phyloP scores from a whole-genome alignment of 2,329 filamentous ascomycete species.

The Hirsutella minnesotensis region DNA sequence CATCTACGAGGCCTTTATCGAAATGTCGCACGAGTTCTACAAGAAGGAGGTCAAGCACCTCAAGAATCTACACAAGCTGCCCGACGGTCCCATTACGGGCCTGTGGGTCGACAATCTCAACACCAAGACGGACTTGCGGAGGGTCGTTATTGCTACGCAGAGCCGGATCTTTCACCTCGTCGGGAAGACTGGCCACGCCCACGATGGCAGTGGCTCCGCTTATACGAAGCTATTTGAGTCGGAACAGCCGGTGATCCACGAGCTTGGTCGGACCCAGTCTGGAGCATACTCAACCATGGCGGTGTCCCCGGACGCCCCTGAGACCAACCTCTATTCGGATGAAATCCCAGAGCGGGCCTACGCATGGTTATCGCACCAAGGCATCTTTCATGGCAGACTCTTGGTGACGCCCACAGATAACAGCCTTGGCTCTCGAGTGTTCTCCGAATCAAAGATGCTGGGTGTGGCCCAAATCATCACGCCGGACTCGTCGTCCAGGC shows the following conservation, averaged over 20 bases:
- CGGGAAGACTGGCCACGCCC: slow-evolving; percentile 61
- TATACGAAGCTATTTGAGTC: slow-evolving; percentile 82
- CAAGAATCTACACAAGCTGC: slow-evolving; percentile 69
- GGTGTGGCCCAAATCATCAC: slow-evolving; percentile 61
- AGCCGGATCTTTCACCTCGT: slow-evolving; percentile 69
- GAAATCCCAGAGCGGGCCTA: slow-evolving; percentile 61
- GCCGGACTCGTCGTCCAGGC: slow-evolving; percentile 52
- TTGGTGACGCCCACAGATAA: slow-evolving; percentile 46
- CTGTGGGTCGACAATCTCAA: slow-evolving; percentile 69
- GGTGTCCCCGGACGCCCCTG: slow-evolving; percentile 62
- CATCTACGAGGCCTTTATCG: slow-evolving; percentile 90
- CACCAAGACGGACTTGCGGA: slow-evolving; percentile 57
- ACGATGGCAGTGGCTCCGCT: slow-evolving; percentile 73
- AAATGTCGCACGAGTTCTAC: slow-evolving; percentile 90
- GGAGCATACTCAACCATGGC: slow-evolving; percentile 52
- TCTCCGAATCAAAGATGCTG: slow-evolving; percentile 69
- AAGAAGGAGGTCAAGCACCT: slow-evolving; percentile 88
- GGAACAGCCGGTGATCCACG: slow-evolving; percentile 68
- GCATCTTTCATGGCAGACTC: slow-evolving; percentile 78
- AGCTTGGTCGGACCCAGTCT: slow-evolving; percentile 47
- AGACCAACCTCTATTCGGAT: slow-evolving; percentile 42
- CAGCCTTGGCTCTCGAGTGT: slow-evolving; percentile 60
- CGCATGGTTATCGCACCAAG: slow-evolving; percentile 82
- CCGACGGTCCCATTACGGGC: slow-evolving; percentile 74
- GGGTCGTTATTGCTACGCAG: slow-evolving; percentile 71